Evolutionary conservation across 805 yeast genomes (phyloP).

Genomic region (Lipomyces orientalis): DNA sequence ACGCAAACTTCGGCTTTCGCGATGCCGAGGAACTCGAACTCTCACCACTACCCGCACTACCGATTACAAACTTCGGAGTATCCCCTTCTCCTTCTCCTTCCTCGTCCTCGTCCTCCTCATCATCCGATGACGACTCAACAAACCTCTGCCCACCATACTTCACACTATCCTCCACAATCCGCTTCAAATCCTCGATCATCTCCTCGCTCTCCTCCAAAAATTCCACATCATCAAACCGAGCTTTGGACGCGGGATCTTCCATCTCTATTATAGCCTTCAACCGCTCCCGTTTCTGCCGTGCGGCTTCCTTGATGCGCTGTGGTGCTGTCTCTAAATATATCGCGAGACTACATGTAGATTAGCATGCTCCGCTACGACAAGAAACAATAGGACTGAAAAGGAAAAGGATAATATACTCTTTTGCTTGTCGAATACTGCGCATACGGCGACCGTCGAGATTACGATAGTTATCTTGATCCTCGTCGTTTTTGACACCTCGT

Average conservation of each 20-base stretch:
- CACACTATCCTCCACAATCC: conserved; percentile 39
- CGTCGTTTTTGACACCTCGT: conserved; percentile 38
- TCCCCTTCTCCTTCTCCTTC: conserved; percentile 12
- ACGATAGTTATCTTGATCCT: conserved; percentile 47
- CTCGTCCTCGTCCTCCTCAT: conserved; percentile 11
- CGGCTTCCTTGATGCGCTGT: conserved; percentile 33
- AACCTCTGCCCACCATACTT: neutral
- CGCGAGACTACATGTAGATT: conserved; percentile 20
- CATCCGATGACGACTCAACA: conserved; percentile 4
- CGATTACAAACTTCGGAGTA: conserved; percentile 6
- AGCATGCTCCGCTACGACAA: neutral
- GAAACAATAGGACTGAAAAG: neutral
- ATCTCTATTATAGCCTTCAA: conserved; percentile 46
- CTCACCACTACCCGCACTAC: conserved; percentile 5
- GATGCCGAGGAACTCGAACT: conserved; percentile 7
- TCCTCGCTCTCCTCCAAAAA: conserved; percentile 51
- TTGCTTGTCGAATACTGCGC: conserved; percentile 47
- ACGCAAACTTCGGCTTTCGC: conserved; percentile 24
- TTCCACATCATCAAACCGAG: conserved; percentile 48
- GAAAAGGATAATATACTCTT: conserved; percentile 45
- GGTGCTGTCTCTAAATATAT: conserved; percentile 33
- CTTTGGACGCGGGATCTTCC: conserved; percentile 41
- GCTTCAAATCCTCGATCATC: conserved; percentile 47
- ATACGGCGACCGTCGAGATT: conserved; percentile 53
- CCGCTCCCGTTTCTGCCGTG: conserved; percentile 48